Base-by-base conservation (phyloP, 345 rosid species). In the Dipteronia dyeriana region DNA sequence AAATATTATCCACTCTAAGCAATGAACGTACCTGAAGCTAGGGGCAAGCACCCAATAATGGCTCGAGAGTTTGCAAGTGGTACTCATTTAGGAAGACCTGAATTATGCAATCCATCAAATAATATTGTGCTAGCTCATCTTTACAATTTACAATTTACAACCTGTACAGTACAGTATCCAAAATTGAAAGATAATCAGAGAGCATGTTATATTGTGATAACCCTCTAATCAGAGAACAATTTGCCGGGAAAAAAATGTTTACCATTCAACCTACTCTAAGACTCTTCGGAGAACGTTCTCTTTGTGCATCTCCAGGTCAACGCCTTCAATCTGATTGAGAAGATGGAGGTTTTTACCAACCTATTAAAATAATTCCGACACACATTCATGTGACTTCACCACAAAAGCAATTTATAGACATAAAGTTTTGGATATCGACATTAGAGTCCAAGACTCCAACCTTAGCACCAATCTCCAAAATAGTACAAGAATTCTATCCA, bases 61-160 rank as follows among this genome's bases (percentile, higher is more conserved):
- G 84, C 80, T 94, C 95, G 73, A 94, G 97, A 60, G 98, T 94
- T 84, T 92, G 98, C 90, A 94, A 86, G 75, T 92, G 98, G 76
- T 94, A 91, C 81, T 91, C 98, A 81, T 94, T 97, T 1, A 97
- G 97, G 82, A 92, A 94, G 76, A 92, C 98, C 88, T 94, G 98
- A 79, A 94, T 92, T 67, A 94, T 82, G 87, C 98, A 94, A 85
- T 94, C 97, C 97, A 94, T 94, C 84, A 94, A 85, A 81, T 94
- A 94, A 74, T 87, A 94, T 84, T 94, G 97, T 31, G 97, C 97
- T 69, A 94, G 86, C 69, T 89, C 93, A 84, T 92, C 98, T 79
- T 90, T 91, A 82, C 98, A 94, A 82, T n/a, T n/a, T n/a, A n/a
- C n/a, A n/a, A n/a, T 92, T 94, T 62, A 94, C 98, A 80, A 92